Evolutionary conservation across 305 asterid genomes (phyloP), one percentile per base, ranked within the genome.

Genomic region (Galium porrigens): DNA sequence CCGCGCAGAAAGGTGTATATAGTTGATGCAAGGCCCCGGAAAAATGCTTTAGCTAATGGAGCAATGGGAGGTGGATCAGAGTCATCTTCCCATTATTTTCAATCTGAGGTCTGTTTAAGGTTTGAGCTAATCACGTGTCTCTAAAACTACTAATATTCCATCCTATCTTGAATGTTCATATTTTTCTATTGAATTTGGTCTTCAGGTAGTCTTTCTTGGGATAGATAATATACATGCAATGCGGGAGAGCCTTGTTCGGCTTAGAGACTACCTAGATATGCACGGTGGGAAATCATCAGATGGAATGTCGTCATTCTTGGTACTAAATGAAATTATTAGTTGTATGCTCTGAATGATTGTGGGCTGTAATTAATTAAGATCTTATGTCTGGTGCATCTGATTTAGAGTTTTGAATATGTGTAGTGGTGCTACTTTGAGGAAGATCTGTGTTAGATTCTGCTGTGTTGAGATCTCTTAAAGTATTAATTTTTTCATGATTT

Each of bases 11-110:
- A 92, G 81, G 83, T 92, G 67, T 92, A 89, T 73, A 92, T 92
- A 52, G 95, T 94, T 78, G 99, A 92, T 80, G 99, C 99, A 76
- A 87, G 99, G 80, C 97, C 99, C 29, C 79, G 97, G 74, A 92
- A 87, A 80, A 92, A 92, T 77, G 99, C 99, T 78, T 71, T 92
- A 72, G 99, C 99, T 69, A 92, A 92, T 87, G 99, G 99, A 70
- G 99, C 99, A 63, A 89, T 92, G 99, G 99, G 99, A 63, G 99
- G 99, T 73, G 99, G 99, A 79, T 92, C 99, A 5, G 99, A 92
- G 82, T 92, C 99, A 53, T 92, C 99, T 70, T 84, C 99, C 76
- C 83, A 92, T 79, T 89, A 92, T 83, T 87, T 79, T 55, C 96
- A 87, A 46, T 87, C 97, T 57, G 99, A 92, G 97, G 99, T 92